Conservation (phyloP, 2,329 filamentous ascomycete genomes). For the Cytospora mali region DNA sequence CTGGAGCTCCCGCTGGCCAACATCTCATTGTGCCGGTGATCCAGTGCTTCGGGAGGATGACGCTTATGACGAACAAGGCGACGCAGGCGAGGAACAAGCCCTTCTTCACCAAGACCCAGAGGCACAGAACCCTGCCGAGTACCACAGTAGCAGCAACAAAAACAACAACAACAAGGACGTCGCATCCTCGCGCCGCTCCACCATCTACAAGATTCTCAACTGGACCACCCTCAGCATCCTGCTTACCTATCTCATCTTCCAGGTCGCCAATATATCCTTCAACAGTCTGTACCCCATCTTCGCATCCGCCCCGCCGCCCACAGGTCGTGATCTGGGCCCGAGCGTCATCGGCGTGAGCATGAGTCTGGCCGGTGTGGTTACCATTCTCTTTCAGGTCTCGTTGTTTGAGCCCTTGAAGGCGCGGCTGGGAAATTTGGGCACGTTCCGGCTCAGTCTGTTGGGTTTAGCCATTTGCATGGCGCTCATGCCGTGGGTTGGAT, state of each 20-base stretch:
- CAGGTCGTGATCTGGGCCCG: slow-evolving; percentile 74
- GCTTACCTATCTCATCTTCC: slow-evolving; percentile 87
- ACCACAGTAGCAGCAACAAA: too few relatives aligned
- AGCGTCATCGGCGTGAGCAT: slow-evolving; percentile 83
- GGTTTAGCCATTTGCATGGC: slow-evolving; percentile 82
- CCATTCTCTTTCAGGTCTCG: slow-evolving; percentile 87
- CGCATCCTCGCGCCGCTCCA: slow-evolving; percentile 42
- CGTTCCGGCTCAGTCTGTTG: slow-evolving; percentile 77
- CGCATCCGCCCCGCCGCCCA: slow-evolving; percentile 72
- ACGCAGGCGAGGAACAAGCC: slow-evolving; percentile 18
- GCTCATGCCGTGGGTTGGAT: slow-evolving; percentile 87
- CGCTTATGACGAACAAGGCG: slow-evolving; percentile 28
- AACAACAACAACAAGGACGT: slow-evolving; percentile 53
- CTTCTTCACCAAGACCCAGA: slow-evolving; percentile 23
- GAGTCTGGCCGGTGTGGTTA: slow-evolving; percentile 80
- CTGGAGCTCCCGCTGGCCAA: slow-evolving; percentile 35
- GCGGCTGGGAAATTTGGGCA: slow-evolving; percentile 80
- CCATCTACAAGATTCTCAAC: slow-evolving; percentile 67
- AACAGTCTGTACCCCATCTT: slow-evolving; percentile 96
- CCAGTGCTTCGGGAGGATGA: slow-evolving; percentile 19
- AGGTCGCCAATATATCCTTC: slow-evolving; percentile 91
- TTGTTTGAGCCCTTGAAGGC: slow-evolving; percentile 79
- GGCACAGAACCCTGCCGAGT: slow-evolving; percentile 38
- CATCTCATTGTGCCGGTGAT: slow-evolving; percentile 10
- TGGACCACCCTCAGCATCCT: slow-evolving; percentile 81